phyloP scores from a whole-genome alignment of 352 stramenopile genomes.

The Blastocystis sp. region DNA sequence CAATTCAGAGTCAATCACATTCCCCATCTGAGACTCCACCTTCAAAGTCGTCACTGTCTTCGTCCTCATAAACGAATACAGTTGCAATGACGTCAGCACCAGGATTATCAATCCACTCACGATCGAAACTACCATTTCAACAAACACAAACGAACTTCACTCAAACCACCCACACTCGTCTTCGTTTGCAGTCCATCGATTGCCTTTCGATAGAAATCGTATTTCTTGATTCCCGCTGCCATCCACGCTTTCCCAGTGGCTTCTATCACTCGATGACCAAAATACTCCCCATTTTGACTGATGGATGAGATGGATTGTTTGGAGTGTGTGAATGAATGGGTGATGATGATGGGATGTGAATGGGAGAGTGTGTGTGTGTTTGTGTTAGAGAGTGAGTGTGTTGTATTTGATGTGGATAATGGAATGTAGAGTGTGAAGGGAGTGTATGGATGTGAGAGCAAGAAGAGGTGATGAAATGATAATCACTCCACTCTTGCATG shows the following conservation, averaged over 20 bases:
- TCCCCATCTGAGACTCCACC: neutral
- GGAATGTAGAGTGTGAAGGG: too few species aligned
- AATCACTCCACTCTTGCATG: too few species aligned
- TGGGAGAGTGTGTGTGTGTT: too few species aligned
- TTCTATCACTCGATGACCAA: too few species aligned
- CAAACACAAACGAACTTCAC: neutral
- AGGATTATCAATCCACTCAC: neutral
- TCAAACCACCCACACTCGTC: neutral
- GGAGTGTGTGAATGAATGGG: too few species aligned
- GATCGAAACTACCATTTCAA: slow-evolving; percentile 10
- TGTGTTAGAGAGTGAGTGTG: too few species aligned
- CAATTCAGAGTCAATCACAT: neutral
- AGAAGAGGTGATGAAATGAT: too few species aligned
- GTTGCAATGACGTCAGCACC: neutral
- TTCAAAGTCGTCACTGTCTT: neutral
- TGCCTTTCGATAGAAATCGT: slow-evolving; percentile 48
- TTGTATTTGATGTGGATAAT: too few species aligned
- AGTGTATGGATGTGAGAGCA: too few species aligned
- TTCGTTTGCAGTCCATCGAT: slow-evolving; percentile 19
- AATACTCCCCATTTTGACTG: too few species aligned
- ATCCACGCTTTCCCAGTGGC: neutral
- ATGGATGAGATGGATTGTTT: too few species aligned
- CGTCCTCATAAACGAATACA: neutral
- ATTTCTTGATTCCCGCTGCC: neutral
- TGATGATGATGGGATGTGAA: too few species aligned